These are phyloP conservation scores for Corylus heterophylla DNA, from an alignment of 306 rosid genomes.

Conservation along the genomic window DNA sequence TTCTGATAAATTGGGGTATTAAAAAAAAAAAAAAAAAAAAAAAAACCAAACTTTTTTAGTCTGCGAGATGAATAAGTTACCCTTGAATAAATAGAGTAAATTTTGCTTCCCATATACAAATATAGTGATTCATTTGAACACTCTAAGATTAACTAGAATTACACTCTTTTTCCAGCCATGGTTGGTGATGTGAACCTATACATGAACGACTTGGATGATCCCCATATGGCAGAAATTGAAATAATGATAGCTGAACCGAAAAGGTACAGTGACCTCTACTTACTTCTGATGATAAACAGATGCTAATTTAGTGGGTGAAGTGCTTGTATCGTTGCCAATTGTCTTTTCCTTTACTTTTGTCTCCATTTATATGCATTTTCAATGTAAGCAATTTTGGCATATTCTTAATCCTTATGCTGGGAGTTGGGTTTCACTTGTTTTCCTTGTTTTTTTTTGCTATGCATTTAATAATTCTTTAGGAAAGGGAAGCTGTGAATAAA, in stretches of 20 bases:
- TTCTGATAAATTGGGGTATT: not conserved
- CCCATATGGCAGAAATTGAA: constrained; percentile 81
- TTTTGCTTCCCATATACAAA: not conserved
- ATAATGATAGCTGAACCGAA: constrained; percentile 89
- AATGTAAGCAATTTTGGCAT: not conserved
- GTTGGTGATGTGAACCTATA: constrained; percentile 92
- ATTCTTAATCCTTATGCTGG: not conserved
- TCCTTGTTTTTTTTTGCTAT: not conserved
- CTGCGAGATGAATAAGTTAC: not conserved
- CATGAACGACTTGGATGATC: constrained; percentile 75
- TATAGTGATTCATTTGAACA: not conserved
- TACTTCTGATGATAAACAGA: constrained; percentile 20
- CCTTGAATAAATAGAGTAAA: not conserved
- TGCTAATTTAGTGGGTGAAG: constrained; percentile 11
- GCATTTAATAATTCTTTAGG: not conserved
- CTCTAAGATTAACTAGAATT: constrained; percentile 23
- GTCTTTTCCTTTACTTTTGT: not conserved
- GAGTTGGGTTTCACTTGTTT: not conserved
- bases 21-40: no score
- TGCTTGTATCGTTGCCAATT: constrained; percentile 1
- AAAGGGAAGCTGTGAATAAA: not conserved
- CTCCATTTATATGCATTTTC: not conserved
- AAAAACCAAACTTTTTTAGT: not conserved
- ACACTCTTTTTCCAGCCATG: constrained; percentile 62
- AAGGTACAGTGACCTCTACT: constrained; percentile 48